Evolutionary conservation across 176 grass and related monocot species (phyloP), one percentile per base, ranked within the genome.

Genomic region (Aegilops umbellulata): DNA sequence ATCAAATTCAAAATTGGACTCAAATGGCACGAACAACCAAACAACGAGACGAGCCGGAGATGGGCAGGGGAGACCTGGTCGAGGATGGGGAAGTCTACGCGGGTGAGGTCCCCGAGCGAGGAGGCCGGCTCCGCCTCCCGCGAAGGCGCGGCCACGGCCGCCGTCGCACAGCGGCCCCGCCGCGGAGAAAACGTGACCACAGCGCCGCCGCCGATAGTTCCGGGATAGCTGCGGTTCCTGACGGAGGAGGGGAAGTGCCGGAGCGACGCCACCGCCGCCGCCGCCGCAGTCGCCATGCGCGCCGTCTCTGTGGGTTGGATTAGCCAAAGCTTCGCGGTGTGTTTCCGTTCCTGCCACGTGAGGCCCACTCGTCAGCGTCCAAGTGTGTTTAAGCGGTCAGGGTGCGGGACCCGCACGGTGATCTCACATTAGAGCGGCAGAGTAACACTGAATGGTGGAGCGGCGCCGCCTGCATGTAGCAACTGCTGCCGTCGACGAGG

Each of bases 31-130:
- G 31, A 34, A 57, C 16, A 32, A 34, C 14, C 44, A 38, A 44
- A 35, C 13, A 1, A 8, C 31, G 19, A 8, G 17, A 44, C 46
- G 17, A 1, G 34, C 35, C 0, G 49, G 51, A n/a, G 7, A 20
- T 22, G 38, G 41, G 30, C 6, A 34, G 31, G 19, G 38, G 4
- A 22, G 13, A 95, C 97, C 97, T 98, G 94, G 74, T 94, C 74
- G 23, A 98, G 97, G 86, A 98, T 95, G 20, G 93, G 97, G 67
- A 98, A 98, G 63, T 98, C 97, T 3, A 91, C 80, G 20, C 89
- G 80, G 80, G 93, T 85, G 71, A 84, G 57, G 63, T 94, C 88
- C 7, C 93, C 96, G 10, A 98, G 96, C 46, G 91, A 95, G 72
- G 83, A 89, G 89, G 68, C 60, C n/a, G 95, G 77, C 61, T 87